Evolutionary conservation across 2,329 filamentous ascomycete genomes (phyloP), one percentile per base, ranked within the genome.

Genomic region (Chrysosporium queenslandicum): DNA sequence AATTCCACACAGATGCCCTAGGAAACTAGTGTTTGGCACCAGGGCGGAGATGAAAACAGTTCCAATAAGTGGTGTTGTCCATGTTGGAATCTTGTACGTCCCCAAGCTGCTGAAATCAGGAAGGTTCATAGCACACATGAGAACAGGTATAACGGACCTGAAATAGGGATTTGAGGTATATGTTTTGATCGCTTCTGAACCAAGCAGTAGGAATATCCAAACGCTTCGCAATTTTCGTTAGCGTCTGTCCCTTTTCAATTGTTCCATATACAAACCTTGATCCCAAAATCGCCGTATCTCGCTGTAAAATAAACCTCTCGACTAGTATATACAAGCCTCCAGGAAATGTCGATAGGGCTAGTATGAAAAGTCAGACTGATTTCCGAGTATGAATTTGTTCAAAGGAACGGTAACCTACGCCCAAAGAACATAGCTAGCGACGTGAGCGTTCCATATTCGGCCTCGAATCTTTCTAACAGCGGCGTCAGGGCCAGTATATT

Each of bases 381-480:
- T 40, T n/a, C 12, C 16, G 11, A 20, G n/a, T 11, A 2, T 3
- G 18, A 6, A 23, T 37, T 2, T 18, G 16, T 37, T 18, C 34
- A 18, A 18, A 16, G 34, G 36, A 39, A 39, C 12, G 34, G 50
- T 27, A 39, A 78, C 89, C 74, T 76, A 94, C 89, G 90, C 53
- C 92, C 92, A 63, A 92, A 81, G 68, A 97, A 96, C 49, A 97
- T 75, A 32, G 87, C 81, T 57, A 94, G 67, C n/a, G 88, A 85
- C 23, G 87, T 87, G 63, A 97, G 74, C 6, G 91, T 97, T 49
- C 92, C 92, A 68, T 94, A 83, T 67, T 96, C 91, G 56, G 81
- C 79, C 72, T 98, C 92, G 68, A 97, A 98, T 56, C 90, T 81
- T 70, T 96, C 91, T 67, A 98, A 73, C 48, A 98, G 74, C n/a